These are phyloP conservation scores for Phaseolus lunatus DNA, from an alignment of 306 rosid species.

Conservation along the genomic window DNA sequence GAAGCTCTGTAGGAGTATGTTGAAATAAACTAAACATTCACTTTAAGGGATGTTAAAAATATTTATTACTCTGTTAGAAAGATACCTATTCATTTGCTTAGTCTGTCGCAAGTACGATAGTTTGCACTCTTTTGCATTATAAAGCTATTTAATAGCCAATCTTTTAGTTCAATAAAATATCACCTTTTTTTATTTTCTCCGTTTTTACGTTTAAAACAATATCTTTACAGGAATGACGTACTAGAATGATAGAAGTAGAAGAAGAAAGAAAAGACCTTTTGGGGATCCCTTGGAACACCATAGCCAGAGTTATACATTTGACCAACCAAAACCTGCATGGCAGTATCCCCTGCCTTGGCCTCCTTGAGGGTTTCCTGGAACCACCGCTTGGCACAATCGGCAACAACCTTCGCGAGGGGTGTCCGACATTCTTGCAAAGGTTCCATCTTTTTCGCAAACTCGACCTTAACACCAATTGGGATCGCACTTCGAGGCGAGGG, in stretches of 20 bases:
- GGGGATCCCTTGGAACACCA: constrained; percentile 70
- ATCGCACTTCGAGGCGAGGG: constrained; percentile 45
- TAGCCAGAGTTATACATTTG: constrained; percentile 84
- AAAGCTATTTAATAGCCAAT: too few relatives aligned
- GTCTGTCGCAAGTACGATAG: too few relatives aligned
- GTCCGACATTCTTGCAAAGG: constrained; percentile 51
- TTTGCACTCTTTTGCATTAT: too few relatives aligned
- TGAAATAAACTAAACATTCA: too few relatives aligned
- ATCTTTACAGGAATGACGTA: too few relatives aligned
- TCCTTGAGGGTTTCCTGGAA: constrained; percentile 83
- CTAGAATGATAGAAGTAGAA: background rate
- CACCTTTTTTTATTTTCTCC: too few relatives aligned
- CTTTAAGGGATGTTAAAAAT: too few relatives aligned
- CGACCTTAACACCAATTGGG: constrained; percentile 46
- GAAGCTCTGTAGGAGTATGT: too few relatives aligned
- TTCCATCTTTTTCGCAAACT: constrained; percentile 49
- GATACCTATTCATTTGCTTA: too few relatives aligned
- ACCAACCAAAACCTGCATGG: constrained; percentile 77
- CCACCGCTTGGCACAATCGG: constrained; percentile 84
- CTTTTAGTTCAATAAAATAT: too few relatives aligned
- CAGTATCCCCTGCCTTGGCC: constrained; percentile 71
- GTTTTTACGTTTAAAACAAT: too few relatives aligned
- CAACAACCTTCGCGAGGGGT: constrained; percentile 73
- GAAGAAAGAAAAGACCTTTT: constrained; percentile 52
- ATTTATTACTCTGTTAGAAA: too few relatives aligned